A percentile compares a stretch with the other conserved stretches of the same genome.
These are phyloP conservation scores for Phytophthora agathidicida DNA, from an alignment of 352 stramenopile genomes.

Conservation along the genomic window DNA sequence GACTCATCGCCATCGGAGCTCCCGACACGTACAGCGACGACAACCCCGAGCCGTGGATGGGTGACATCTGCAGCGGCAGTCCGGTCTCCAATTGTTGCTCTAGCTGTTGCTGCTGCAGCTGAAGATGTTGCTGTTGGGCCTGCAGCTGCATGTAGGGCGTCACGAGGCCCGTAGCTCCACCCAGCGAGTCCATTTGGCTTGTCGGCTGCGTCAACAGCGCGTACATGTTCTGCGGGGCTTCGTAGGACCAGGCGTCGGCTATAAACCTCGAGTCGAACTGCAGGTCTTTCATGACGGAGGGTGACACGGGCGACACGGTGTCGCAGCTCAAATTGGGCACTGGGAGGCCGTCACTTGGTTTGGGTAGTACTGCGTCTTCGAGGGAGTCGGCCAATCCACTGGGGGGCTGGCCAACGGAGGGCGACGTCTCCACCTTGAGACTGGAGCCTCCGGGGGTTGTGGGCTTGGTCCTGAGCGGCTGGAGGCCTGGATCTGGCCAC, in stretches of 20 bases:
- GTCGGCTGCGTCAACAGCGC: slow-evolving; percentile 42
- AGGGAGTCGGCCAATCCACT: slow-evolving; percentile 6
- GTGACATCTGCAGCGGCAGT: slow-evolving; percentile 26
- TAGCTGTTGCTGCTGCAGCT: slow-evolving; percentile 41
- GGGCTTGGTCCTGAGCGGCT: slow-evolving; percentile 22
- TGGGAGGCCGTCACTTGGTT: slow-evolving; percentile 29
- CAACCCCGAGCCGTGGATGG: slow-evolving; percentile 31
- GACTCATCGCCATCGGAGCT: slow-evolving; percentile 30
- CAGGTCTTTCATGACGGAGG: slow-evolving; percentile 43
- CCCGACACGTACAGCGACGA: slow-evolving; percentile 43
- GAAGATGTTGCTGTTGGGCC: slow-evolving; percentile 35
- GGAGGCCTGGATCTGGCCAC: slow-evolving; percentile 27
- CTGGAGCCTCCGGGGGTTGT: slow-evolving; percentile 24
- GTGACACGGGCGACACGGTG: slow-evolving; percentile 34
- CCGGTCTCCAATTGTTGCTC: slow-evolving; percentile 32
- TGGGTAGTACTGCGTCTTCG: slow-evolving; percentile 21
- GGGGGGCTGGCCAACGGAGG: slow-evolving; percentile 4
- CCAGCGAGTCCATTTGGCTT: slow-evolving; percentile 35
- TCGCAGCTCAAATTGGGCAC: slow-evolving; percentile 31
- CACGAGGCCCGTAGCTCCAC: slow-evolving; percentile 30
- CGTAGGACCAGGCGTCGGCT: slow-evolving; percentile 48
- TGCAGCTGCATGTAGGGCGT: slow-evolving; percentile 51
- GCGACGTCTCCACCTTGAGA: slow-evolving; percentile 30
- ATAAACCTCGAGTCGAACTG: slow-evolving; percentile 57
- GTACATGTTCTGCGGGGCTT: slow-evolving; percentile 65